phyloP scores from a whole-genome alignment of 2,329 filamentous ascomycete species.

The Graphilbum fragrans region DNA sequence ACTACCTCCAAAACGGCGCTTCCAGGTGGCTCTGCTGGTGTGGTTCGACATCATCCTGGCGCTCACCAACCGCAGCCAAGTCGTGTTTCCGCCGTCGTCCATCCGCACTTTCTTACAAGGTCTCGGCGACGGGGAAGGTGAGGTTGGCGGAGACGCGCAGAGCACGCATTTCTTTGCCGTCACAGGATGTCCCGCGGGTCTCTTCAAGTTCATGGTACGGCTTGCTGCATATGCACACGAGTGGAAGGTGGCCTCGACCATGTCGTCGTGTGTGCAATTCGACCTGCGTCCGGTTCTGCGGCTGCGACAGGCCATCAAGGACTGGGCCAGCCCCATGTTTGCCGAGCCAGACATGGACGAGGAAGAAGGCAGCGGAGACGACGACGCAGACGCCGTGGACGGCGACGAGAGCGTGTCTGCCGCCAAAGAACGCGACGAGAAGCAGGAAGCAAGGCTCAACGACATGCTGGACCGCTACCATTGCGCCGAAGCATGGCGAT shows the following conservation, averaged over 20 bases:
- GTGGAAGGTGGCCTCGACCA: slow-evolving; percentile 14
- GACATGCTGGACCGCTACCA: slow-evolving; percentile 18
- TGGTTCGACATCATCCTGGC: slow-evolving; percentile 23
- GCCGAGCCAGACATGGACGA: slow-evolving; percentile 1
- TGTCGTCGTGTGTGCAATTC: slow-evolving; percentile 20
- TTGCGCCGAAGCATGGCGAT: slow-evolving; percentile 22
- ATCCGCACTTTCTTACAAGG: slow-evolving; percentile 8
- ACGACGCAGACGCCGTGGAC: too few species aligned
- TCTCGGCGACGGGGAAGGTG: neutral
- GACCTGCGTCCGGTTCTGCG: slow-evolving; percentile 12
- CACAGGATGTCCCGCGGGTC: slow-evolving; percentile 18
- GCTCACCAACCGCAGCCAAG: slow-evolving; percentile 17
- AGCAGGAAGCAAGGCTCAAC: neutral
- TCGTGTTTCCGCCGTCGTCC: slow-evolving; percentile 13
- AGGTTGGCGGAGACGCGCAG: slow-evolving; percentile 5
- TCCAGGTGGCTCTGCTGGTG: slow-evolving; percentile 18
- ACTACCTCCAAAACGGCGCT: slow-evolving; percentile 6
- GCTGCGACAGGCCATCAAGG: slow-evolving; percentile 11
- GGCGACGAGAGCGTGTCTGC: too few species aligned
- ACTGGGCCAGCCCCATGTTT: slow-evolving; percentile 9
- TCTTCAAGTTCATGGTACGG: slow-evolving; percentile 16
- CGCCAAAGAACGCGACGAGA: too few species aligned
- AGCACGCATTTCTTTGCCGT: slow-evolving; percentile 17
- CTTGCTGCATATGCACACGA: slow-evolving; percentile 18
- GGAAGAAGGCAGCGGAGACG: neutral